Percentiles rank a stretch among this genome's conserved stretches.
phyloP scores from a whole-genome alignment of 495 filamentous ascomycete genomes.

The Penicillium samsonianum region DNA sequence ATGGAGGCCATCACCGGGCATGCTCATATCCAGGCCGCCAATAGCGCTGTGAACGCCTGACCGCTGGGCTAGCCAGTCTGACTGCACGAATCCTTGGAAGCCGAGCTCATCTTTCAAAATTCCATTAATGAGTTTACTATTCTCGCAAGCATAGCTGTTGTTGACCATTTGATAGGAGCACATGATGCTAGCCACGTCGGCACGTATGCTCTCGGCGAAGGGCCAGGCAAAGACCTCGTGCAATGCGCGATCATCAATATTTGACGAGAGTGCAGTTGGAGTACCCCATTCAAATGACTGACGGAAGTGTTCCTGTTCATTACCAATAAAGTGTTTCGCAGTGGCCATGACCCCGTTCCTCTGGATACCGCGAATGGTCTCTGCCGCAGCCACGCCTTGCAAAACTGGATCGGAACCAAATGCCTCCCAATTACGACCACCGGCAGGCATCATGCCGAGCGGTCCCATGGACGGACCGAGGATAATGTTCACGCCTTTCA shows the following conservation, averaged over 20 bases:
- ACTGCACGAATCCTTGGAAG: conserved; percentile 92
- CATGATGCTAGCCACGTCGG: conserved; percentile 88
- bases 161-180: conserved; percentile 90
- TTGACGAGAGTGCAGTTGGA: conserved; percentile 73
- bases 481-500: conserved; percentile 73
- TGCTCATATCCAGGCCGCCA: conserved; percentile 89
- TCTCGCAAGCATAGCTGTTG: conserved; percentile 86
- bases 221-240: conserved; percentile 91
- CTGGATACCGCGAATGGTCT: conserved; percentile 77
- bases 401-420: conserved; percentile 79
- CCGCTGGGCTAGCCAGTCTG: conserved; percentile 89
- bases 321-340: conserved; percentile 77
- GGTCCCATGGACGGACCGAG: conserved; percentile 78
- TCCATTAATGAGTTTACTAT: conserved; percentile 88
- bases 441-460: conserved; percentile 77
- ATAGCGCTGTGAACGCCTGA: conserved; percentile 78
- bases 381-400: conserved; percentile 64
- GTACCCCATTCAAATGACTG: conserved; percentile 74
- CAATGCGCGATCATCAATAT: conserved; percentile 78
- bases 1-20: conserved; percentile 84
- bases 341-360: conserved; percentile 79
- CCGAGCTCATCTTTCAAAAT: conserved; percentile 93
- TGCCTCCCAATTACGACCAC: conserved; percentile 90
- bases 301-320: conserved; percentile 88
- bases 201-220: conserved; percentile 81